Percentiles rank a stretch among this genome's conserved stretches.
Conservation (phyloP, 2,329 filamentous ascomycete genomes). For the Cladobotryum protrusum region DNA sequence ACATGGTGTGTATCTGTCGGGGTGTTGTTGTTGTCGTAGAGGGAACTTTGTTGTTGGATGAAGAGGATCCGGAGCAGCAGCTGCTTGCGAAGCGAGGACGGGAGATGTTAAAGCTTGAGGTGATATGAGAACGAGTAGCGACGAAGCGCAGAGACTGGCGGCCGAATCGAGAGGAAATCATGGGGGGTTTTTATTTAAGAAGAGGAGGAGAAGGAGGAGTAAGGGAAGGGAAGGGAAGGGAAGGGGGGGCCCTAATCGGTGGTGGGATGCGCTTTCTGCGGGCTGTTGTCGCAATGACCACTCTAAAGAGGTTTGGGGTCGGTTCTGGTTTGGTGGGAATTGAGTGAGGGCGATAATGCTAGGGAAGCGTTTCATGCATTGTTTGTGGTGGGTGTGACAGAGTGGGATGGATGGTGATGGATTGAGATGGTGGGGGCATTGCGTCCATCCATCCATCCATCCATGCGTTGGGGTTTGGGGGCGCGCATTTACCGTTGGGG, state of each 20-base stretch:
- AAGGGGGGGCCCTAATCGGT: background rate
- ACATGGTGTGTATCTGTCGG: slow-evolving; percentile 30
- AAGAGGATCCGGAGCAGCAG: background rate
- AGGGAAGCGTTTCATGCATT: background rate
- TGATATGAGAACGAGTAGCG: background rate
- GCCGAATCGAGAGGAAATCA: slow-evolving; percentile 9
- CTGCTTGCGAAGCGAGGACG: background rate
- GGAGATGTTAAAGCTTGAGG: background rate
- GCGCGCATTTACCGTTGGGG: no score
- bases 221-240: background rate
- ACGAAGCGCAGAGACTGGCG: slow-evolving; percentile 8
- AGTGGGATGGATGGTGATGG: background rate
- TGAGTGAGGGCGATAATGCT: background rate
- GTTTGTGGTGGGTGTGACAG: background rate
- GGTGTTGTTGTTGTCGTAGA: slow-evolving; percentile 2
- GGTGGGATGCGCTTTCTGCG: no score
- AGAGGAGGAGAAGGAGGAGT: slow-evolving; percentile 1
- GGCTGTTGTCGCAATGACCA: background rate
- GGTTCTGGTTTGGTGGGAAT: background rate
- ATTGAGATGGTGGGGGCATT: background rate
- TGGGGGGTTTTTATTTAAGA: background rate
- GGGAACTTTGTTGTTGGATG: background rate
- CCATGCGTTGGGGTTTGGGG: background rate
- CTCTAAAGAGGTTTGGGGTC: background rate
- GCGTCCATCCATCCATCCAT: background rate